Evolutionary conservation across 164 flowering plant genomes (phyloP), one percentile per base, ranked within the genome.

Genomic region (Annona cherimola): DNA sequence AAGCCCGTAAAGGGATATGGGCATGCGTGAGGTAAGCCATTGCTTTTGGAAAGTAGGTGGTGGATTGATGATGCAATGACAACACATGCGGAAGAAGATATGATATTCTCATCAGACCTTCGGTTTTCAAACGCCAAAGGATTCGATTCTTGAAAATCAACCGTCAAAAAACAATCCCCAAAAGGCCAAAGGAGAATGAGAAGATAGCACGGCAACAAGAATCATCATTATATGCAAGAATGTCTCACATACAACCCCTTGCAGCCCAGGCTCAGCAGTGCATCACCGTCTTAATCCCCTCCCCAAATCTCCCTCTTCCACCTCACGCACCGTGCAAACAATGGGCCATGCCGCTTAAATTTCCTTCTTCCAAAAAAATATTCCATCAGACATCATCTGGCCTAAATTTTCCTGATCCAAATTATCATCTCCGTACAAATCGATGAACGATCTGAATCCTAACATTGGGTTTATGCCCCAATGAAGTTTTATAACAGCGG

Each of bases 21-120:
- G 72, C 50, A 68, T 76, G 81, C 76, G 78, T 64, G 75, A 68
- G 69, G 75, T 43, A 35, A 45, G 11, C 41, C 1, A 5, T 19
- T 61, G 18, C 18, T 20, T 61, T 61, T 61, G 12, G 35, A 26
- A 26, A 71, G 63, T 69, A 74, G 79, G 73, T 80, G 83, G 81
- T 76, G 83, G 54, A 55, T 72, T 60, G 61, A 64, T 76, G 77
- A 76, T 76, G 75, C 64, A 61, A 63, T 20, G 40, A 72, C 65
- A 65, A 43, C 42, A 64, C 35, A 26, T 26, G 35, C 35, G 35
- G 69, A 68, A 5, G 40, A 55, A 39, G 43, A 66, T 63, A 72
- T 44, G 55, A 67, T 45, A 61, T 55, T 74, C 70, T 78, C 69
- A 69, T 71, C 66, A 70, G 76, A 67, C 68, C 35, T 62, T 75